Evolutionary conservation across 495 filamentous ascomycete species (phyloP), one percentile per base, ranked within the genome.

Genomic region (Neurospora sp.): DNA sequence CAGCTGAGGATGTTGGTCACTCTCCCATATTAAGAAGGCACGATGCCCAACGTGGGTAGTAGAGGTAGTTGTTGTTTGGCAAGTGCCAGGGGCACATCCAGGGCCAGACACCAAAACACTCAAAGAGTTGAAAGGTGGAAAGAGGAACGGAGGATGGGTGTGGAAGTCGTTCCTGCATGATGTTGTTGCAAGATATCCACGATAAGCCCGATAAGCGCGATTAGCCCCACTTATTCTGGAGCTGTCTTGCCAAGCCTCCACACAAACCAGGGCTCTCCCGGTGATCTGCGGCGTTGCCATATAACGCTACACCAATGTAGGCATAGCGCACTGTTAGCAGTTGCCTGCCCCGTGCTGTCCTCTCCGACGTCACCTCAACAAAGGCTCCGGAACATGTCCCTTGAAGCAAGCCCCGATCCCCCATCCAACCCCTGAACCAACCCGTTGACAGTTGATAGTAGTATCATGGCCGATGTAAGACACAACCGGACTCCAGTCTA

Each of bases 381-480:
- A 62, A 35, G 54, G 54, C 14, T 31, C 16, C 54, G 27, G 54
- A 35, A 62, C 27, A 62, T 62, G 27, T 4, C 27, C 27, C 27
- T 35, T 16, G 14, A 62, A 35, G 20, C 9, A 23, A 60, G 49
- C 49, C 23, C 49, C 49, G 20, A 60, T 11, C 11, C 49, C 11
- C 11, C 54, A 62, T 31, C 6, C 54, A 62, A 62, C 54, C 27
- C 54, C 54, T 62, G 54, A 62, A 62, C 27, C 27, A 62, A 62
- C 14, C 54, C 23, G 12, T 62, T 62, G 54, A 62, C 54, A 62
- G 54, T 62, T 6, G 54, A 62, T 14, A 18, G 20, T 5, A 62
- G 27, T 62, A 69, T 16, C n/a, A 78, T 79, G 77, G 77, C 77
- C 76, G 77, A 79, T 73, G 77, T 79, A 77, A 77, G 74, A 10